Evolutionary conservation across 129 eudicot genomes (phyloP), one percentile per base, ranked within the genome.

Genomic region (Deinandra increscens): DNA sequence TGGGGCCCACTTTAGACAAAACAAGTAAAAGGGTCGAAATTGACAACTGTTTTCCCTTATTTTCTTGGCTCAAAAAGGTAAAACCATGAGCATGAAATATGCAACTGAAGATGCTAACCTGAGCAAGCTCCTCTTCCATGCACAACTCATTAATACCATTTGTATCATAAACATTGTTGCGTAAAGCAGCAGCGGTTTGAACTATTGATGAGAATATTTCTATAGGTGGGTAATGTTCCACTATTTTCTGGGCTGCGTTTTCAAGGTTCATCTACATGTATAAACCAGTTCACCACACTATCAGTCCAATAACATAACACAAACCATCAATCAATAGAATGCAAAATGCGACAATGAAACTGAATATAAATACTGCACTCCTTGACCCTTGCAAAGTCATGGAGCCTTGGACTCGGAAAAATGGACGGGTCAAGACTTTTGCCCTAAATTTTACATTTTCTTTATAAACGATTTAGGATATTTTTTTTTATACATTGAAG

Each of bases 141-240:
- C 83, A 70, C 54, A 91, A 64, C 44, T 53, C 78, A 41, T 84
- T 56, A 41, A 82, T 70, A 46, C 81, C 64, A 64, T 34, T 69
- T 23, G 70, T 76, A 45, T 42, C 74, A 63, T 64, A 71, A 55
- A 78, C 86, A 66, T 55, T 65, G 61, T 77, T 50, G 53, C 56
- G 68, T 19, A 69, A 80, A 50, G 71, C 44, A 46, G 63, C 82
- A 67, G 80, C 85, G 64, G 83, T 80, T 72, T 83, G 84, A 15
- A 81, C 93, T 37, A 87, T 29, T 29, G 99, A 84, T 14, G 87
- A 83, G 55, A 94, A 84, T 75, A 94, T 74, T 69, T 94, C 96
- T 34, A 19, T 15, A 33, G 97, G 80, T 9, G 93, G 83, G 55
- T 81, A 82, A 34, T 75, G 82, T 7, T 81, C 72, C 67, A 75